Conservation (phyloP, 2,329 filamentous ascomycete species). For the Alternaria infectoria region DNA sequence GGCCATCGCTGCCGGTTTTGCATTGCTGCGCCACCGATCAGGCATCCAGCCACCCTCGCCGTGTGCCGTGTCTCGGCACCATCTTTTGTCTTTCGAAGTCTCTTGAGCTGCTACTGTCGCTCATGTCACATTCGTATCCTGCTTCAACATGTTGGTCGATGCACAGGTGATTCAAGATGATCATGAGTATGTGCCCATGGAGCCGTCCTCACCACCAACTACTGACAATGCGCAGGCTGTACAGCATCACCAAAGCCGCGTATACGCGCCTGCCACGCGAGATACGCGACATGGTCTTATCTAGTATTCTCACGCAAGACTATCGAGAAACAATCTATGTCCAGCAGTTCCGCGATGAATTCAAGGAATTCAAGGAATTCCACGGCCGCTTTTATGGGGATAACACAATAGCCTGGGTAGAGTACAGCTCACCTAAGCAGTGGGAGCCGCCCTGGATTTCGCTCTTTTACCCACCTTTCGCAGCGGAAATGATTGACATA, state of each 20-base stretch:
- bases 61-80: not conserved
- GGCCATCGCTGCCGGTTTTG: not conserved
- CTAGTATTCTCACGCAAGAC: not conserved
- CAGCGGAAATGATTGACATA: not conserved
- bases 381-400: not conserved
- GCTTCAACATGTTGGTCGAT: not conserved
- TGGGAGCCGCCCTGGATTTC: not conserved
- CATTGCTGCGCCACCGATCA: not conserved
- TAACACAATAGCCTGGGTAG: rapidly evolving
- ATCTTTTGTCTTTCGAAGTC: not conserved
- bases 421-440: not conserved
- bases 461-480: not conserved
- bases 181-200: not conserved
- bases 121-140: not conserved
- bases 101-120: not conserved
- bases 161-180: not conserved
- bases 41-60: not conserved
- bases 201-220: not conserved
- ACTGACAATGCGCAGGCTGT: not conserved
- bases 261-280: not conserved
- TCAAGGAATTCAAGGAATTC: not conserved
- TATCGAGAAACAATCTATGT: not conserved
- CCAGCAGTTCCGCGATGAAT: not conserved
- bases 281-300: not conserved
- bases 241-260: not conserved